phyloP scores from a whole-genome alignment of 768 basidiomycete genomes.

The Naganishia antarctica region DNA sequence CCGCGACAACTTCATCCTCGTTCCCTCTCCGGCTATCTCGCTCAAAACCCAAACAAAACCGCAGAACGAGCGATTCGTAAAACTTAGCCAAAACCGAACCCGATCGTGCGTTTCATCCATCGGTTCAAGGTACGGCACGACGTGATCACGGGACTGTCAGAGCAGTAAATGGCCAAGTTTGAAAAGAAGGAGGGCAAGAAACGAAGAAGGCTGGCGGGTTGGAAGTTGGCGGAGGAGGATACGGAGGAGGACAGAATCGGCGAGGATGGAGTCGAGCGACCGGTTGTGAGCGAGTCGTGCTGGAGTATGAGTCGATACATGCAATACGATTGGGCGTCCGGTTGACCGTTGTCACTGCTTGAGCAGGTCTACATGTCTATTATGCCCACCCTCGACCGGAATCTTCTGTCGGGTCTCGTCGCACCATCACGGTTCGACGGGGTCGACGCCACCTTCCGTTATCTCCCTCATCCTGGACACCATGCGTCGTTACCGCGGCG shows the following conservation, averaged over 20 bases:
- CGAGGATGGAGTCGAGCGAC: constrained; percentile 55
- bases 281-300: constrained; percentile 61
- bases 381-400: constrained; percentile 57
- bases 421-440: constrained; percentile 61
- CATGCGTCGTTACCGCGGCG: constrained; percentile 63
- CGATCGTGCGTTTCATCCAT: constrained; percentile 37
- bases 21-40: constrained; percentile 52
- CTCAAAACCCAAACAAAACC: constrained; percentile 48
- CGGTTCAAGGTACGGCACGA: constrained; percentile 50
- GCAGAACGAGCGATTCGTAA: constrained; percentile 51
- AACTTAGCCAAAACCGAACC: constrained; percentile 51
- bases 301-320: constrained; percentile 49
- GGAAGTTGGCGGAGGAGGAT: constrained; percentile 49
- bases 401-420: constrained; percentile 58
- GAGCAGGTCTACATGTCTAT: constrained; percentile 58
- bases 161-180: constrained; percentile 32
- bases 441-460: constrained; percentile 61
- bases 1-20: constrained; percentile 20
- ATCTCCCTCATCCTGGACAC: constrained; percentile 68
- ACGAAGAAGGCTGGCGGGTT: constrained; percentile 44
- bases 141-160: constrained; percentile 42
- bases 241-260: constrained; percentile 54
- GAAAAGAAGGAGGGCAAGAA: constrained; percentile 35
- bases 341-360: constrained; percentile 33
- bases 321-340: constrained; percentile 39